Base-by-base conservation (phyloP, 257 asterid species). In the Misopates orontium region DNA sequence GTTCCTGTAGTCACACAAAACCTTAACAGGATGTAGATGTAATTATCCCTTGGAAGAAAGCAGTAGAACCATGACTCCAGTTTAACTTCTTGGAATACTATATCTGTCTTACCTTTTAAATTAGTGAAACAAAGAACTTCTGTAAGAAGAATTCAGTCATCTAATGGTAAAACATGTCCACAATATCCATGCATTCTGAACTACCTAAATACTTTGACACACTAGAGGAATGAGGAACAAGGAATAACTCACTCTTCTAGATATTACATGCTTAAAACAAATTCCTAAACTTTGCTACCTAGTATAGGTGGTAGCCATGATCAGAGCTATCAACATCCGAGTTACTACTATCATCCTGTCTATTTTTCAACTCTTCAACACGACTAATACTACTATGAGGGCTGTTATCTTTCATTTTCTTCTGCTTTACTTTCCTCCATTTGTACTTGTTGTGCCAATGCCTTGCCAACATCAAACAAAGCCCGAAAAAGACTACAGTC, bases 261-360 rank as follows among this genome's bases (percentile, higher is more conserved):
- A 20, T 31, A 31, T 57, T 1, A 3, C 28, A 44, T 49, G 9
- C 7, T 24, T 0, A 57, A 57, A 8, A 20, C 14, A 3, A 39
- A 14, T 39, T 40, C n/a, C 5, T 12, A 41, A 8, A 42, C 3
- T 8, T 21, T 17, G 28, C 23, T 31, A 51, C 15, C 70, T 75
- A 82, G 47, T 77, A 83, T 32, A 80, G 55, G 56, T 83, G 84
- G 51, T 79, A 83, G 42, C 89, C 89, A 56, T 83, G 69, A 76
- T 83, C 89, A 0, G 86, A 78, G 81, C 89, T 83, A 25, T 76
- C 89, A 14, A 83, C 79, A 54, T 83, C 89, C 7, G 89, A 83
- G 51, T 83, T 83, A 49, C 73, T 75, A 60, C 89, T 83, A 10
- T 14, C 41, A 28, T 78, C 80, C 18, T 55, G 57, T 49, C 68